Base-by-base conservation (phyloP, 2,329 filamentous ascomycete genomes). In the Ascochyta fabae region DNA sequence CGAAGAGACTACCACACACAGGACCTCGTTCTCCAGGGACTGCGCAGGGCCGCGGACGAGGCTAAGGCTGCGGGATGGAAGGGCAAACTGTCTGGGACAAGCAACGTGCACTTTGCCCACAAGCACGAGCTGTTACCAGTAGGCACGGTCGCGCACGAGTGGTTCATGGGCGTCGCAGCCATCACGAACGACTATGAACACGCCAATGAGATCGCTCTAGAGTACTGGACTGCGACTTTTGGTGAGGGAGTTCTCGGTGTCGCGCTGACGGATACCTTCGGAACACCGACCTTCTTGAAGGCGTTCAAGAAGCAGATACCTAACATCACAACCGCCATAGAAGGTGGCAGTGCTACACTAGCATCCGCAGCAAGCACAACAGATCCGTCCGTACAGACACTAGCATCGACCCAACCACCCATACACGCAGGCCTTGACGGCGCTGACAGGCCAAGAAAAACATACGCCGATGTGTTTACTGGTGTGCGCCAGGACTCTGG, bases 81-180 rank as follows among this genome's bases (percentile, higher is more conserved):
- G 1, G 93, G 94, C 9, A 89, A 87, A 72, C 82, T 98, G 42
- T 86, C 88, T 0, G 95, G 95, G 10, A 96, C 94, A 0, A 98
- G 93, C 75, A 99, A 99, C 70, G 95, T 99, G 4, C 94, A 98
- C 74, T 86, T 99, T 63, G 95, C 95, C 10, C 96, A 96, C 92
- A 89, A 92, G 68, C 94, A 96, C 77, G 87, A 86, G 40, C 86
- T 97, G 41, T 80, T 86, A 3, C 92, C 95, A 0, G 85, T 98
- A 12, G 95, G 95, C 5, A 99, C 95, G 0, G 88, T 91, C 2
- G 95, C 95, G 0, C 95, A 99, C 71, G 95, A 99, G 78, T 99
- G 95, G 95, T 98, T 97, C 80, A 99, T 99, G 95, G 93, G 92
- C 38, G 94, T 96, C 60, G 95, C 95, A 0, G 93, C 95, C 35